Conservation (phyloP, 306 rosid genomes). For the Castanea crenata region DNA sequence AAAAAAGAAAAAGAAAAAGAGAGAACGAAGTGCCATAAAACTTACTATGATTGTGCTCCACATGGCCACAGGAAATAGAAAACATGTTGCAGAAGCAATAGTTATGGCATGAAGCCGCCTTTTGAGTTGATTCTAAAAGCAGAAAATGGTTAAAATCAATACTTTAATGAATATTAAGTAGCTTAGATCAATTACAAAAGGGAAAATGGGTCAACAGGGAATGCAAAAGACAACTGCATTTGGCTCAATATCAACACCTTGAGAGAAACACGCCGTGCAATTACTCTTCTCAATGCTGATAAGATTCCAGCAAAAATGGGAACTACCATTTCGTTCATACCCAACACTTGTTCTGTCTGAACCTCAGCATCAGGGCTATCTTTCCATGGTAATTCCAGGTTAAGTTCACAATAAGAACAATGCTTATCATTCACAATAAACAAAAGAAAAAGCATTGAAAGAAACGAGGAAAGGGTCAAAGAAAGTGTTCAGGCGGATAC, state of each 20-base stretch:
- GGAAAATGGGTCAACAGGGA: slow-evolving; percentile 24
- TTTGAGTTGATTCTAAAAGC: slow-evolving; percentile 89
- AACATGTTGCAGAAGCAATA: slow-evolving; percentile 93
- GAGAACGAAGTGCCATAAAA: slow-evolving; percentile 9
- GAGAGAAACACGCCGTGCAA: slow-evolving; percentile 90
- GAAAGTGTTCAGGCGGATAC: neutral
- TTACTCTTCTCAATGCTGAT: slow-evolving; percentile 89
- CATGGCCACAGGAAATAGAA: slow-evolving; percentile 96
- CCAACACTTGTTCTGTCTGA: slow-evolving; percentile 62
- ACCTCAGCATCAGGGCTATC: slow-evolving; percentile 60
- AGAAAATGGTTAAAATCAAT: slow-evolving; percentile 24
- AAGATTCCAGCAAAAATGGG: slow-evolving; percentile 88
- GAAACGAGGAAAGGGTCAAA: neutral
- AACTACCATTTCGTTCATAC: slow-evolving; percentile 65
- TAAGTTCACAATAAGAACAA: slow-evolving; percentile 51
- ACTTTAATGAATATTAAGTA: slow-evolving; percentile 13
- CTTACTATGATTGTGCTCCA: slow-evolving; percentile 93
- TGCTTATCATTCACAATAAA: neutral
- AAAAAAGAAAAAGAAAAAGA: slow-evolving; percentile 6
- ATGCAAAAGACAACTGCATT: slow-evolving; percentile 6
- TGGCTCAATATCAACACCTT: slow-evolving; percentile 51
- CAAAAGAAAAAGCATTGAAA: neutral
- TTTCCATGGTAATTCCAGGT: slow-evolving; percentile 69
- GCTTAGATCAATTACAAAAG: slow-evolving; percentile 5
- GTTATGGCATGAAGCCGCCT: slow-evolving; percentile 92